Evolutionary conservation across 2,329 filamentous ascomycete species (phyloP).

Genomic region (Microdochium nivale): DNA sequence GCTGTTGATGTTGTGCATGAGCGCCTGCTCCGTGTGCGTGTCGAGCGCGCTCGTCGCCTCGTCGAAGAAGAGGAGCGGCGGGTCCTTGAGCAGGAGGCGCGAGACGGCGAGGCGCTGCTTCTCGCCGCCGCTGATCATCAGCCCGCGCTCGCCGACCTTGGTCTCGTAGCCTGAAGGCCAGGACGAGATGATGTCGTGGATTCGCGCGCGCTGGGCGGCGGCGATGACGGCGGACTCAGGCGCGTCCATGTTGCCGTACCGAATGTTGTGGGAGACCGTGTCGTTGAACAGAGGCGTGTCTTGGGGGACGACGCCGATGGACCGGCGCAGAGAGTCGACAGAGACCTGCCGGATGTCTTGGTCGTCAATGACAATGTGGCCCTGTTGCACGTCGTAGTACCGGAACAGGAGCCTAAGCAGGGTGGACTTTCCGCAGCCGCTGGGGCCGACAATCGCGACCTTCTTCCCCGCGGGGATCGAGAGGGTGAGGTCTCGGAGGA

Average conservation of each 20-base stretch:
- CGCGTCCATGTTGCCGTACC: slow-evolving; percentile 78
- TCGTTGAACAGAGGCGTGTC: slow-evolving; percentile 97
- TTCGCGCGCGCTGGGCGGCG: slow-evolving; percentile 73
- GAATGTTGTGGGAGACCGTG: slow-evolving; percentile 91
- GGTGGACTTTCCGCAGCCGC: slow-evolving; percentile 93
- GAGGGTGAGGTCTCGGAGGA: slow-evolving; percentile 74
- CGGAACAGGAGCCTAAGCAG: slow-evolving; percentile 86
- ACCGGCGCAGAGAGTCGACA: slow-evolving; percentile 71
- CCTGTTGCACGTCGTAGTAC: slow-evolving; percentile 81
- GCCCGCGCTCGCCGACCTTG: slow-evolving; percentile 83
- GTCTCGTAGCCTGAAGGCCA: slow-evolving; percentile 87
- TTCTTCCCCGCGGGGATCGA: slow-evolving; percentile 95
- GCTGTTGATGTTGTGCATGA: slow-evolving; percentile 87
- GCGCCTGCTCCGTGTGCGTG: slow-evolving; percentile 84
- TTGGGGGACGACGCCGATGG: slow-evolving; percentile 93
- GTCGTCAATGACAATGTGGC: slow-evolving; percentile 82
- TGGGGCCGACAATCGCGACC: slow-evolving; percentile 89
- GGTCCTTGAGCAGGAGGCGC: slow-evolving; percentile 78
- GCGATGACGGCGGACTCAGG: slow-evolving; percentile 62
- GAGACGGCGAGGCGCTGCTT: slow-evolving; percentile 86
- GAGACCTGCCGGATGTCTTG: slow-evolving; percentile 83
- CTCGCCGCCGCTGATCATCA: slow-evolving; percentile 96
- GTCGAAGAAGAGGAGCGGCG: slow-evolving; percentile 86
- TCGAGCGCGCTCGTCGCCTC: slow-evolving; percentile 90
- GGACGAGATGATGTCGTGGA: slow-evolving; percentile 72